These are phyloP conservation scores for Marasmius sp. DNA, from an alignment of 1,284 basidiomycete genomes.

Conservation along the genomic window DNA sequence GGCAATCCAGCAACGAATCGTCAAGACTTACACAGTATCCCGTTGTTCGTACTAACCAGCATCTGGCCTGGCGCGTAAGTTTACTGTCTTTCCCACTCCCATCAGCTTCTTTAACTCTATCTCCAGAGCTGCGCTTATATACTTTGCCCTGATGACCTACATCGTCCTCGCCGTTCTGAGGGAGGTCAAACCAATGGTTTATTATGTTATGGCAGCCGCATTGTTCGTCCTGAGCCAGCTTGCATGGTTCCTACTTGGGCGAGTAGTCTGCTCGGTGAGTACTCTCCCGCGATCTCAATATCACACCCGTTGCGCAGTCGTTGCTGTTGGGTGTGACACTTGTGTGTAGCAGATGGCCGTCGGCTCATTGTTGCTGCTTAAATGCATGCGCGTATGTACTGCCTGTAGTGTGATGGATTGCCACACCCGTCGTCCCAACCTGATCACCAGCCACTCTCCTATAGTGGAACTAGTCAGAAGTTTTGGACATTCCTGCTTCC, in stretches of 20 bases:
- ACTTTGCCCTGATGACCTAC: conserved; percentile 72
- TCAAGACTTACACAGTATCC: conserved; percentile 54
- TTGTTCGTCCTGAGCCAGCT: conserved; percentile 77
- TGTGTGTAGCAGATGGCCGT: too few relatives aligned
- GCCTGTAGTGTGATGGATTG: neutral
- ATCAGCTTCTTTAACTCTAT: neutral
- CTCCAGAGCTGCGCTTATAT: conserved; percentile 62
- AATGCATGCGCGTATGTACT: neutral
- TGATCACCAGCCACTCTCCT: neutral
- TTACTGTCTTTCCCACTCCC: neutral
- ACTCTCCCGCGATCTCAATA: neutral
- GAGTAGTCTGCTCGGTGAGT: conserved; percentile 72
- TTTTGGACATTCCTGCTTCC: neutral
- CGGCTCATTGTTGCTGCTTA: neutral
- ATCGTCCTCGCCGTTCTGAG: conserved; percentile 70
- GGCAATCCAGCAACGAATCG: conserved; percentile 56
- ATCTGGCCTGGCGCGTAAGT: conserved; percentile 81
- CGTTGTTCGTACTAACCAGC: conserved; percentile 77
- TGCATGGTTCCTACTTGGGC: conserved; percentile 74
- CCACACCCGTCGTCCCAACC: neutral
- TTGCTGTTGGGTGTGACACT: neutral
- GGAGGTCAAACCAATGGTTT: conserved; percentile 73
- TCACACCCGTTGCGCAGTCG: neutral
- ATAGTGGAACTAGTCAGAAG: neutral
- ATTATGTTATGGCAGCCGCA: conserved; percentile 62